A percentile compares a stretch with the other conserved stretches of the same genome.
phyloP scores from a whole-genome alignment of 306 rosid genomes.

The Medicago arabica region DNA sequence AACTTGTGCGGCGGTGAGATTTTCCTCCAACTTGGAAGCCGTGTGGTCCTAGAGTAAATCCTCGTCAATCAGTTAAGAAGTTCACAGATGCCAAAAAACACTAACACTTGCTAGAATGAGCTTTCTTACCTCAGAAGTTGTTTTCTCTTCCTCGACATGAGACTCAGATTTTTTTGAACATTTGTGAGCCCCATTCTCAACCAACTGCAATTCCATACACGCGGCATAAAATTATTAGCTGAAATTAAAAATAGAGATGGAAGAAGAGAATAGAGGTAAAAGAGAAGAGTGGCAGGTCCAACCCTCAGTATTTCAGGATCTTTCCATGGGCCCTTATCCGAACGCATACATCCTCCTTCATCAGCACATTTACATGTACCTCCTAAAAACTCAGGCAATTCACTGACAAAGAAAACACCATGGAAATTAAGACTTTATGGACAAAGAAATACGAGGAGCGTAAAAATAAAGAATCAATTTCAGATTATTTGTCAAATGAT shows the following conservation, averaged over 20 bases:
- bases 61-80: constrained; percentile 22
- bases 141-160: constrained; percentile 47
- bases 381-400: constrained; percentile 88
- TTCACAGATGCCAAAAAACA: constrained; percentile 33
- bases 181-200: constrained; percentile 75
- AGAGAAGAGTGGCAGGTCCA: background rate
- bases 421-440: background rate
- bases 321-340: constrained; percentile 97
- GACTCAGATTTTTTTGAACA: constrained; percentile 51
- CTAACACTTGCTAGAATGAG: constrained; percentile 40
- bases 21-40: constrained; percentile 32
- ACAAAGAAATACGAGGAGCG: constrained; percentile 6
- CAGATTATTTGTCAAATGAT: background rate
- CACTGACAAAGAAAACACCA: constrained; percentile 59
- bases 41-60: constrained; percentile 43
- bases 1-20: constrained; percentile 10
- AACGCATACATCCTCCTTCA: constrained; percentile 86
- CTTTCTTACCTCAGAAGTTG: constrained; percentile 49
- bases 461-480: background rate
- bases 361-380: constrained; percentile 87
- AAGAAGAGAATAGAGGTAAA: background rate
- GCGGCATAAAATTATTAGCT: constrained; percentile 4
- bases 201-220: constrained; percentile 65
- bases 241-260: constrained; percentile 18
- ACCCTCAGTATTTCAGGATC: constrained; percentile 70